Evolutionary conservation across 495 filamentous ascomycete genomes (phyloP).

Genomic region (Talaromyces adpressus): DNA sequence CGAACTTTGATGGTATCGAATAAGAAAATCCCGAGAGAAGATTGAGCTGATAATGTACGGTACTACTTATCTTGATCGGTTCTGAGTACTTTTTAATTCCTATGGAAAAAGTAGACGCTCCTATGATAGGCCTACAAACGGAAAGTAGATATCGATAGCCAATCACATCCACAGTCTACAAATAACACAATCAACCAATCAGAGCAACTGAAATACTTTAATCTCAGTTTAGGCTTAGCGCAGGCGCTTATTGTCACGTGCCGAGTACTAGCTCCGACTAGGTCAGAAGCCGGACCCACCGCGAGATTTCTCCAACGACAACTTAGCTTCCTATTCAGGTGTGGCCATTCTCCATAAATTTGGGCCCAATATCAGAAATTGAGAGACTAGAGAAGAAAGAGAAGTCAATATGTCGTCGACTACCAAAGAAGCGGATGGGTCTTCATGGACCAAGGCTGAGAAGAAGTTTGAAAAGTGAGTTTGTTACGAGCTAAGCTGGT

Average conservation of each 20-base stretch:
- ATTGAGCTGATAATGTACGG: neutral
- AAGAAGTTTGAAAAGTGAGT: conserved; percentile 3
- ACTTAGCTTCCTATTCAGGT: neutral
- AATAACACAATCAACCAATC: neutral
- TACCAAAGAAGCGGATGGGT: neutral
- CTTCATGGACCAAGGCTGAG: neutral
- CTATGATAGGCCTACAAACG: neutral
- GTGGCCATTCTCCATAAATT: too few relatives aligned
- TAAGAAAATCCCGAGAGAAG: neutral
- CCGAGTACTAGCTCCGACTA: neutral
- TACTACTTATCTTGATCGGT: neutral
- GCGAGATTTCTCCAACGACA: neutral
- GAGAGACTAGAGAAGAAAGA: neutral
- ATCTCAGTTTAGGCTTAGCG: neutral
- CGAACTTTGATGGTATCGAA: neutral
- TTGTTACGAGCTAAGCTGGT: neutral
- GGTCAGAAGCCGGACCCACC: neutral
- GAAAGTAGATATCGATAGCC: neutral
- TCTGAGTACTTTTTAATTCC: too few relatives aligned
- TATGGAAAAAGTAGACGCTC: too few relatives aligned
- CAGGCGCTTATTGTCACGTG: neutral
- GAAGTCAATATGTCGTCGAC: neutral
- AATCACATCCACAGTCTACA: neutral
- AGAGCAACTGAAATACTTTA: neutral
- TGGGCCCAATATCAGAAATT: too few relatives aligned